These are phyloP conservation scores for Nosema muscidifuracis DNA, from an alignment of 371 early-diverging fungal genomes.

Conservation along the genomic window DNA sequence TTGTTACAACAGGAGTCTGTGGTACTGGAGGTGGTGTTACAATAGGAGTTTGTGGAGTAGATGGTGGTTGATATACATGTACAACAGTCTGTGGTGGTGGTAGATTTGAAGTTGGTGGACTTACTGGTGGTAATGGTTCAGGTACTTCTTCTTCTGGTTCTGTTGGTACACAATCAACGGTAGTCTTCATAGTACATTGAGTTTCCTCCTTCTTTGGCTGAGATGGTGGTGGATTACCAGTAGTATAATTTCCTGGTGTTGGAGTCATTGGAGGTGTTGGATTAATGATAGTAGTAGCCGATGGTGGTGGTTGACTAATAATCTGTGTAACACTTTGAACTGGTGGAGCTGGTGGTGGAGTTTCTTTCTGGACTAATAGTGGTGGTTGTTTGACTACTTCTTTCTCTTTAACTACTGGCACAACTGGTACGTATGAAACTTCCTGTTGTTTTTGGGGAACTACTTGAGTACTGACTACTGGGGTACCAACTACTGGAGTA, in stretches of 20 bases:
- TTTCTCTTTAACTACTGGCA: background rate
- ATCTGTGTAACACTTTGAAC: background rate
- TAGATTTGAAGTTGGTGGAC: background rate
- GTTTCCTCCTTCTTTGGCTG: conserved; percentile 2
- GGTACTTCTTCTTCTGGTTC: background rate
- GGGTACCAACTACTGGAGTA: background rate
- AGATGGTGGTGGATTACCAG: background rate
- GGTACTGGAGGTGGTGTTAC: background rate
- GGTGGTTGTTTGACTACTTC: background rate
- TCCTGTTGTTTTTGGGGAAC: background rate
- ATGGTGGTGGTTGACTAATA: background rate
- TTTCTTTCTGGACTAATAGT: background rate
- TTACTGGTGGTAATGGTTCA: background rate
- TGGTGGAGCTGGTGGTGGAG: background rate
- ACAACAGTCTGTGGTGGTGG: background rate
- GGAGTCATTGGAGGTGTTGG: background rate
- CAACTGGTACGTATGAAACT: conserved; percentile 5
- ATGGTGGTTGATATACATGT: background rate
- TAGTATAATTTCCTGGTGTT: background rate
- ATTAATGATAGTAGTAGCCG: background rate
- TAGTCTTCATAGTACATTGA: conserved; percentile 1
- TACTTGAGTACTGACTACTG: background rate
- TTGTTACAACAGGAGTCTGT: background rate
- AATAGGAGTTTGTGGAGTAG: background rate
- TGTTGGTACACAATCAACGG: conserved; percentile 9